A percentile compares a stretch with the other conserved stretches of the same genome.
Conservation (phyloP, 768 basidiomycete genomes). For the Leccinum aurantiacum region DNA sequence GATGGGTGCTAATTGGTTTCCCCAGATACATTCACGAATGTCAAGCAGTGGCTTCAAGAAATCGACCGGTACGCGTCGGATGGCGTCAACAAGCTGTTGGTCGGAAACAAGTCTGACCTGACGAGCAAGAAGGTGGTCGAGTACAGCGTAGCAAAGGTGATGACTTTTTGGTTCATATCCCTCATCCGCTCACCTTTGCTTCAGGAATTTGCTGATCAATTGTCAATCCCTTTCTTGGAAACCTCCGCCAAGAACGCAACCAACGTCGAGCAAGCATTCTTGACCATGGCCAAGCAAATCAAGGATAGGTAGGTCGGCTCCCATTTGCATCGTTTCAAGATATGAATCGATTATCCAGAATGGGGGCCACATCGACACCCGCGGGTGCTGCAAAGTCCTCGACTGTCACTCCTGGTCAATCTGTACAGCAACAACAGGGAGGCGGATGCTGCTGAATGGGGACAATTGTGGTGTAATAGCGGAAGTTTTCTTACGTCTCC, state of each 20-base stretch:
- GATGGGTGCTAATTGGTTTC: constrained; percentile 7
- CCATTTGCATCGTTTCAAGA: neutral
- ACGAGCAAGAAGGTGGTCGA: constrained; percentile 96
- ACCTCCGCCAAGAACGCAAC: constrained; percentile 99
- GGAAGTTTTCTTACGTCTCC: constrained; percentile 15
- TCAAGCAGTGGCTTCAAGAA: constrained; percentile 94
- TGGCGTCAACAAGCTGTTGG: constrained; percentile 96
- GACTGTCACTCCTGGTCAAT: constrained; percentile 82
- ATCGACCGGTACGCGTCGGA: constrained; percentile 97
- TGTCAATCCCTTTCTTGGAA: constrained; percentile 93
- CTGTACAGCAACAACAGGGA: constrained; percentile 71
- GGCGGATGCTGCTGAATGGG: constrained; percentile 75
- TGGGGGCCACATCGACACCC: constrained; percentile 80
- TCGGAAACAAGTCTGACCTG: constrained; percentile 99
- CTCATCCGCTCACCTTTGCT: constrained; percentile 8
- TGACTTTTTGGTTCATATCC: constrained; percentile 4
- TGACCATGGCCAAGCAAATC: constrained; percentile 97
- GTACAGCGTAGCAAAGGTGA: constrained; percentile 82
- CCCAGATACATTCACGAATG: constrained; percentile 88
- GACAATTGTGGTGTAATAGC: constrained; percentile 19
- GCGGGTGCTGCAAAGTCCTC: constrained; percentile 77
- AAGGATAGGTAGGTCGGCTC: constrained; percentile 69
- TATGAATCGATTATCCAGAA: constrained; percentile 43
- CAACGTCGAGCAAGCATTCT: constrained; percentile 98
- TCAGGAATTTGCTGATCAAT: constrained; percentile 93